Conservation (phyloP, 768 basidiomycete genomes). For the Harrya chromipes region DNA sequence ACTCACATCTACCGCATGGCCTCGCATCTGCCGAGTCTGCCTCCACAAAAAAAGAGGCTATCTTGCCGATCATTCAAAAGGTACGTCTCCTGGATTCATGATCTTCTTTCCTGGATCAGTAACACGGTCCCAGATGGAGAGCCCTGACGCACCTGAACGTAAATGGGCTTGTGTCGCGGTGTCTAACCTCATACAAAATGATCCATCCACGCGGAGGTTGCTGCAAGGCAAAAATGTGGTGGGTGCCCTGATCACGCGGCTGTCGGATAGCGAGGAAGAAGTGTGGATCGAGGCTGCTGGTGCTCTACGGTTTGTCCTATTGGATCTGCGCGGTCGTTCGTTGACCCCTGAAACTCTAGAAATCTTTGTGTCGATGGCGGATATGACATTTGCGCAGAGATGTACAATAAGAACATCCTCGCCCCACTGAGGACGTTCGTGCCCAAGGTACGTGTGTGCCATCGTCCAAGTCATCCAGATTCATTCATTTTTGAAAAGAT, state of each 20-base stretch:
- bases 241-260: conserved; percentile 77
- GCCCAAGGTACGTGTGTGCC: conserved; percentile 55
- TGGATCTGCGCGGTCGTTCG: not conserved
- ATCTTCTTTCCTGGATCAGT: not conserved
- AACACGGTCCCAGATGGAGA: conserved; percentile 56
- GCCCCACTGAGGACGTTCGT: conserved; percentile 72
- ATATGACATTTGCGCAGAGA: conserved; percentile 92
- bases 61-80: conserved; percentile 90
- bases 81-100: conserved; percentile 37
- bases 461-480: not conserved
- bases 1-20: conserved; percentile 85
- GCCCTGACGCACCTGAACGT: conserved; percentile 72
- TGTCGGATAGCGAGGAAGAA: conserved; percentile 88
- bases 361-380: conserved; percentile 95
- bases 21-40: conserved; percentile 69
- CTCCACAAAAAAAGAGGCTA: conserved; percentile 72
- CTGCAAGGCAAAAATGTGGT: conserved; percentile 91
- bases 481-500: conserved; percentile 47
- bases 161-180: conserved; percentile 97
- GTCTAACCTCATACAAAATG: conserved; percentile 94
- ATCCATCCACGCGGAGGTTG: conserved; percentile 85
- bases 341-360: conserved; percentile 39
- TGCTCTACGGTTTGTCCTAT: conserved; percentile 64
- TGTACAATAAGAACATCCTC: conserved; percentile 95
- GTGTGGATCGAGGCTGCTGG: conserved; percentile 89